These are phyloP conservation scores for Trichosanthes truncata DNA, from an alignment of 306 rosid genomes.

Conservation along the genomic window DNA sequence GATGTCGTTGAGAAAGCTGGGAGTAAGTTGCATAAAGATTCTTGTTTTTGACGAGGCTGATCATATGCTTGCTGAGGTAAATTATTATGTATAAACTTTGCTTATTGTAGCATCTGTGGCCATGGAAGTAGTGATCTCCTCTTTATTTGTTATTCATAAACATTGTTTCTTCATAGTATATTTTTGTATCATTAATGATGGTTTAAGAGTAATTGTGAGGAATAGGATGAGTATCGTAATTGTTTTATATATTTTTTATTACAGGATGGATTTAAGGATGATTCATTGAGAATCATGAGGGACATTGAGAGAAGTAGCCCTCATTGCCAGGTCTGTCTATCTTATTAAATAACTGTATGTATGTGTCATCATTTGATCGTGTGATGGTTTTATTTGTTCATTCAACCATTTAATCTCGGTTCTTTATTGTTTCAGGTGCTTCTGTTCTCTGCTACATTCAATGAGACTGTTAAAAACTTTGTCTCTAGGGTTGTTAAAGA, in stretches of 20 bases:
- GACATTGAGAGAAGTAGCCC: slow-evolving; percentile 49
- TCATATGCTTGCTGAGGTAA: slow-evolving; percentile 75
- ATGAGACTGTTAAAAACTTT: slow-evolving; percentile 65
- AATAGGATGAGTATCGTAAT: not conserved
- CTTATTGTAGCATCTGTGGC: not conserved
- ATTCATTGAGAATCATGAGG: slow-evolving; percentile 75
- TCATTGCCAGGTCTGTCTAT: slow-evolving; percentile 60
- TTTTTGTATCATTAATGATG: not conserved
- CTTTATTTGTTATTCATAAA: not conserved
- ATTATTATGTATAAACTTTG: not conserved
- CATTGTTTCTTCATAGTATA: not conserved
- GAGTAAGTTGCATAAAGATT: slow-evolving; percentile 35
- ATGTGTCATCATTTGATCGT: not conserved
- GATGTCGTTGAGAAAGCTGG: slow-evolving; percentile 49
- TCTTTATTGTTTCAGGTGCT: slow-evolving; percentile 44
- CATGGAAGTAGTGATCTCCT: not conserved
- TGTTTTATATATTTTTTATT: not conserved
- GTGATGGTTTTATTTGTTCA: not conserved
- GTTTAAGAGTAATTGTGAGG: not conserved
- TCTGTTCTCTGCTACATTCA: slow-evolving; percentile 88
- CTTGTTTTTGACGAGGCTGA: slow-evolving; percentile 97
- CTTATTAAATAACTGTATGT: not conserved
- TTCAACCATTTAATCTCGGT: not conserved
- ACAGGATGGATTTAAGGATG: slow-evolving; percentile 92
- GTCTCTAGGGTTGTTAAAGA: slow-evolving; percentile 48